Evolutionary conservation across 345 rosid genomes (phyloP), one percentile per base, ranked within the genome.

Genomic region (Salix caprea): DNA sequence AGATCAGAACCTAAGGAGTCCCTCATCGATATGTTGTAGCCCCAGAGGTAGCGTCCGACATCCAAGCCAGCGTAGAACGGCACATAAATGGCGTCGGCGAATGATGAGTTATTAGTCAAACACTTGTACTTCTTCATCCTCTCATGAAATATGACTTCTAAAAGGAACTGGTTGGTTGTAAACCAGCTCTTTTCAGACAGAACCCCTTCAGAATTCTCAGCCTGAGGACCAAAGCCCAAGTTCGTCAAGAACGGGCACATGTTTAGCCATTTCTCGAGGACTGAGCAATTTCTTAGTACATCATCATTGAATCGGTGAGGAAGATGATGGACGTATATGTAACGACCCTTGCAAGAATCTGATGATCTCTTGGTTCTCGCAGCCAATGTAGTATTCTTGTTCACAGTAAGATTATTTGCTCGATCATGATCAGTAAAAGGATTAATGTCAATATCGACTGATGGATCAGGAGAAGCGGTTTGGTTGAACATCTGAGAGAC

Each of bases 71-170:
- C 75, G 40, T 70, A 70, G 24, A 34, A 79, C 21, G 82, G 79
- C 4, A 79, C 61, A 24, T 48, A 79, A 74, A 79, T 54, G 23
- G 82, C 79, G 28, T 75, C 64, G 32, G 82, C 82, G 48, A 65
- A 65, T 0, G 69, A 69, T 8, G 78, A 79, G 37, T 79, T 48
- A 16, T 75, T 70, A 1, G 82, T 79, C 54, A 79, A 40, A 69
- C 82, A 79, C 16, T 30, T 46, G 69, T 75, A 79, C 2, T 13
- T 46, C 32, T 75, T 74, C 74, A 79, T 75, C 67, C 79, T 79
- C 15, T 40, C 19, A 11, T 54, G 79, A 48, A 79, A 79, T n/a
- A 74, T 62, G 21, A 79, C 48, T 70, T 74, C 78, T 5, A 79
- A 24, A 15, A 52, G 24, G 50, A 74, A 79, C 26, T 79, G 82